These are phyloP conservation scores for Cadophora sp. DNA, from an alignment of 2,329 filamentous ascomycete species.

Conservation along the genomic window DNA sequence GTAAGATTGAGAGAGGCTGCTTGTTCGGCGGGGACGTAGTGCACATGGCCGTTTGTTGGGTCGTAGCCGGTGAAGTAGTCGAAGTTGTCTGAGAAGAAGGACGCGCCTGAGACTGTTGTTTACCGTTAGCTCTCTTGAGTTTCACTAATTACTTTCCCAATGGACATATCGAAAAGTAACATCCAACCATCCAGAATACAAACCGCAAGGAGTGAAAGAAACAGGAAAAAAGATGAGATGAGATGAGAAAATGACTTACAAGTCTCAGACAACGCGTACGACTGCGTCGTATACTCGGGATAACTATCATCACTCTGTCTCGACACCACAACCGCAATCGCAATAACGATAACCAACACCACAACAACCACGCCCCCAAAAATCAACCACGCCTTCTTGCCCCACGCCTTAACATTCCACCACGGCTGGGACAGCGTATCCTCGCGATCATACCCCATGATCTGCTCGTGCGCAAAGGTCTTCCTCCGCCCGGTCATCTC, in stretches of 20 bases:
- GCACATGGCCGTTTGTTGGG: constrained; percentile 53
- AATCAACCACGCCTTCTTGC: constrained; percentile 57
- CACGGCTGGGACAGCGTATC: constrained; percentile 36
- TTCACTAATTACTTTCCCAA: too few species aligned
- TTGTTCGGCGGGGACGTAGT: constrained; percentile 48
- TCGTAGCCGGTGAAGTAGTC: constrained; percentile 53
- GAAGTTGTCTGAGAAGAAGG: constrained; percentile 53
- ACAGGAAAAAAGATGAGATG: too few species aligned
- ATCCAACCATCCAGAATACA: too few species aligned
- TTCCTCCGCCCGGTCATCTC: constrained; percentile 26
- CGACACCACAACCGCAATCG: constrained; percentile 50
- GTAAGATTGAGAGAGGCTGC: constrained; percentile 63
- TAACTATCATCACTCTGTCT: constrained; percentile 47
- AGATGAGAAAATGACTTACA: constrained; percentile 40
- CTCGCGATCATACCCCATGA: constrained; percentile 28
- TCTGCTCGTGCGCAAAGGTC: constrained; percentile 17
- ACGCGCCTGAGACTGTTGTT: constrained; percentile 44
- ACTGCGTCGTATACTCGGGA: constrained; percentile 50
- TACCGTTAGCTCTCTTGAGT: constrained; percentile 16
- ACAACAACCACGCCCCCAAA: constrained; percentile 49
- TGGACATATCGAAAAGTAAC: too few species aligned
- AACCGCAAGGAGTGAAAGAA: not conserved
- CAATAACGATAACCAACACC: constrained; percentile 56
- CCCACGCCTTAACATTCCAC: constrained; percentile 61
- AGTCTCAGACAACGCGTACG: constrained; percentile 51